Conservation (phyloP, 2,329 filamentous ascomycete species). For the Pseudogymnoascus sp. region DNA sequence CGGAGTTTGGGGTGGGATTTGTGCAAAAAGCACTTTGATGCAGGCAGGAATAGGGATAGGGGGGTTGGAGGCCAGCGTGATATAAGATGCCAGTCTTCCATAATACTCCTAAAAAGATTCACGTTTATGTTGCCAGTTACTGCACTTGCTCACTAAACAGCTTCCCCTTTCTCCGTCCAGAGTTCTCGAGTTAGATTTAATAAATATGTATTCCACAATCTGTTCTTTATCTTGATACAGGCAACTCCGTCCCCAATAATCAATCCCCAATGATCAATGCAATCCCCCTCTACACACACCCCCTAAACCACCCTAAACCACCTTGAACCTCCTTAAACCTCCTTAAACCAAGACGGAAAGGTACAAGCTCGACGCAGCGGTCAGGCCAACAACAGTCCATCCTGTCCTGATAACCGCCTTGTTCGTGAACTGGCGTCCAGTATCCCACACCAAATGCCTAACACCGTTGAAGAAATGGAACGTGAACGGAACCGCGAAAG, state of each 20-base stretch:
- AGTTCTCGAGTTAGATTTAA: neutral
- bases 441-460: conserved; percentile 65
- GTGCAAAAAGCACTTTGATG: conserved; percentile 2
- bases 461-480: conserved; percentile 64
- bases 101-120: neutral
- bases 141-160: neutral
- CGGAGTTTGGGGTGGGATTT: neutral
- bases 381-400: conserved; percentile 54
- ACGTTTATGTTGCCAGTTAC: neutral
- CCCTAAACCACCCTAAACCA: conserved; percentile 15
- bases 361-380: conserved; percentile 37
- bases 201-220: conserved; percentile 10
- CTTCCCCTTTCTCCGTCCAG: neutral
- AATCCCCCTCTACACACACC: neutral
- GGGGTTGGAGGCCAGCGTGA: neutral
- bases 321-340: conserved; percentile 13
- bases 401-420: conserved; percentile 57
- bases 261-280: neutral
- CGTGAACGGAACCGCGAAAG: conserved; percentile 56
- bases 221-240: conserved; percentile 10
- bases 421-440: conserved; percentile 54
- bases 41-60: neutral
- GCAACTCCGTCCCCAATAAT: neutral
- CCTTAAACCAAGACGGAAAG: conserved; percentile 25
- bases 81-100: neutral